Base-by-base conservation (phyloP, 2,329 filamentous ascomycete species). In the Venturia oleaginea region DNA sequence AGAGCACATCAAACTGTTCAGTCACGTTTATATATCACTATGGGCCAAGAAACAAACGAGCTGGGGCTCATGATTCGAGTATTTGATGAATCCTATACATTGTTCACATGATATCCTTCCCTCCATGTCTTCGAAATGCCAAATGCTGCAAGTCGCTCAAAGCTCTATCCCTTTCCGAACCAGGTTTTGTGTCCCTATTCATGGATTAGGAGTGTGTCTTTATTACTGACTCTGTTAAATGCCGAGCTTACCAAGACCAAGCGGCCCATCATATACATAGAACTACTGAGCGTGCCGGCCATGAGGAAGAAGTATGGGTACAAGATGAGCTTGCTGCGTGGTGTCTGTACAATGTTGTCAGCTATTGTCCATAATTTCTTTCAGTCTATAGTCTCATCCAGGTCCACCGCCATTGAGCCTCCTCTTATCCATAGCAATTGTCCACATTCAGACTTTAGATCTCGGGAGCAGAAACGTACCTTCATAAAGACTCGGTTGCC, bases 401-500 rank as follows among this genome's bases (percentile, higher is more conserved):
- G 3, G 13, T 32, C 15, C 27, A 55, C 22, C 15, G 48, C 13
- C 30, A n/a, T 55, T 11, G 7, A 6, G 13, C 48, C 48, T 55
- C 15, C 27, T 55, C 27, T 30, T 55, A 17, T 34, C 11, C 13
- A 30, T 17, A 2, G 11, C 48, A n/a, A 7, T 55, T 55, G 48
- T 55, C 48, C 8, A 30, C 15, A 4, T 32, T 32, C 17, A 34
- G 24, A 34, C 48, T 22, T 30, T 1, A 17, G 11, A 32, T 22
- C 24, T 54, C 15, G 24, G 17, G 5, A 27, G 51, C 15, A 17
- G 42, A 51, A 19, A 82, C 87, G 76, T 83, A 92, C 89, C 78
- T 92, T 91, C 77, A 84, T 81, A 89, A 90, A 92, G 75, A 90
- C 77, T 72, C 90, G 86, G 70, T 86, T 77, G 72, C 84, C 85